Evolutionary conservation across 176 grass and related monocot species (phyloP).

Genomic region (Carex cristatella): DNA sequence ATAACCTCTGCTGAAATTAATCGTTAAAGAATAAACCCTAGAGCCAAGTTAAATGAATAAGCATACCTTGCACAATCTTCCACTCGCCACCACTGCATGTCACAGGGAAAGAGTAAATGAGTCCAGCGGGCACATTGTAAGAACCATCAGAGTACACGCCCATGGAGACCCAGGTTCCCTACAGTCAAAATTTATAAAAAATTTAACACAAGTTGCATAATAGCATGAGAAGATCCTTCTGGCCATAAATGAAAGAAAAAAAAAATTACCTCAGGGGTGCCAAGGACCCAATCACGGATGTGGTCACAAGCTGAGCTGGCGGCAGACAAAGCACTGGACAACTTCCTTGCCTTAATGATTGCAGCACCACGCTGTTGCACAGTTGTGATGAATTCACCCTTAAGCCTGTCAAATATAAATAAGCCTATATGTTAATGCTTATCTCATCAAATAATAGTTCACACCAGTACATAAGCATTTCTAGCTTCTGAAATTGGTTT

Average conservation of each 20-base stretch:
- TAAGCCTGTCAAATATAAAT: slow-evolving; percentile 50
- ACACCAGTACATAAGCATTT: neutral
- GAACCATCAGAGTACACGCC: slow-evolving; percentile 95
- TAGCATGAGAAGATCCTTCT: neutral
- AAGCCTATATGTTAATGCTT: neutral
- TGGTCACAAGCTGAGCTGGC: slow-evolving; percentile 98
- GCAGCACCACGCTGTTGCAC: slow-evolving; percentile 96
- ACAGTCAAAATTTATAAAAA: neutral
- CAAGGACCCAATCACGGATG: slow-evolving; percentile 93
- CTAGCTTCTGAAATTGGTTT: neutral
- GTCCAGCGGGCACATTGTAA: slow-evolving; percentile 79
- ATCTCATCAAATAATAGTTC: neutral
- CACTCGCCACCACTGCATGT: slow-evolving; percentile 72
- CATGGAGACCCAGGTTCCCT: slow-evolving; percentile 98
- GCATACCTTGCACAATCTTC: slow-evolving; percentile 80
- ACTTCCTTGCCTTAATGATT: slow-evolving; percentile 95
- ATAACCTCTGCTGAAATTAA: neutral
- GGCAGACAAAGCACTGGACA: slow-evolving; percentile 92
- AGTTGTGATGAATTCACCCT: slow-evolving; percentile 55
- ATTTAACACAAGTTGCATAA: neutral
- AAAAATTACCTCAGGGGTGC: slow-evolving; percentile 68
- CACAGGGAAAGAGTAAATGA: slow-evolving; percentile 98
- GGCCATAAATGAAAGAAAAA: neutral
- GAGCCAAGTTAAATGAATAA: neutral
- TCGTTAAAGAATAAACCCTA: neutral